phyloP scores from a whole-genome alignment of 257 asterid genomes.

The Schizonepeta tenuifolia region DNA sequence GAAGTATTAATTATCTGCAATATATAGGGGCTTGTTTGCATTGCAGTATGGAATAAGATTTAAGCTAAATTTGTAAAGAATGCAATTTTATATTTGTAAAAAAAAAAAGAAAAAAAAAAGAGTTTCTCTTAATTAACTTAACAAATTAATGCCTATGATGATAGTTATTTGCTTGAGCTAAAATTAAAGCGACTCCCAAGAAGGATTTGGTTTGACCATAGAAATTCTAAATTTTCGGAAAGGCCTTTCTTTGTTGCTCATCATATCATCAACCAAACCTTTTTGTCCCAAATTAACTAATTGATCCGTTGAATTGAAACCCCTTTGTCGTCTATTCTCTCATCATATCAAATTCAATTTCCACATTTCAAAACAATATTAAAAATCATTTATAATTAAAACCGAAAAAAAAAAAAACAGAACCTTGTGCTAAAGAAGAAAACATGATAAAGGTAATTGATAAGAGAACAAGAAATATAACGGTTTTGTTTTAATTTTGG shows the following conservation, averaged over 20 bases:
- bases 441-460: background rate
- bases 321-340: background rate
- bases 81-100: too few species aligned
- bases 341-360: slow-evolving; percentile 26
- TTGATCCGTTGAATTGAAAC: slow-evolving; percentile 1
- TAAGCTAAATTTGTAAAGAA: too few species aligned
- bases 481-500: too few species aligned
- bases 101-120: too few species aligned
- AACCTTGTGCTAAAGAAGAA: background rate
- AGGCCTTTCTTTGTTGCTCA: slow-evolving; percentile 32
- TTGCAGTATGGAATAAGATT: too few species aligned
- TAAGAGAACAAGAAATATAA: background rate
- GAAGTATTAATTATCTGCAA: too few species aligned
- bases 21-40: too few species aligned
- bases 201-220: slow-evolving; percentile 39
- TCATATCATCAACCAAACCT: slow-evolving; percentile 32
- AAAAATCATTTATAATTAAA: background rate
- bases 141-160: slow-evolving; percentile 17
- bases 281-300: slow-evolving; percentile 36
- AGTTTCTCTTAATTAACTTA: background rate
- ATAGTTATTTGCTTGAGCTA: slow-evolving; percentile 9
- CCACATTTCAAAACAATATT: slow-evolving; percentile 5
- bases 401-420: background rate
- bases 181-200: slow-evolving; percentile 32
- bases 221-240: slow-evolving; percentile 42